A percentile compares a stretch with the other conserved stretches of the same genome.
Evolutionary conservation across 805 yeast genomes (phyloP).

Genomic region (Wickerhamiella allomyrinae): DNA sequence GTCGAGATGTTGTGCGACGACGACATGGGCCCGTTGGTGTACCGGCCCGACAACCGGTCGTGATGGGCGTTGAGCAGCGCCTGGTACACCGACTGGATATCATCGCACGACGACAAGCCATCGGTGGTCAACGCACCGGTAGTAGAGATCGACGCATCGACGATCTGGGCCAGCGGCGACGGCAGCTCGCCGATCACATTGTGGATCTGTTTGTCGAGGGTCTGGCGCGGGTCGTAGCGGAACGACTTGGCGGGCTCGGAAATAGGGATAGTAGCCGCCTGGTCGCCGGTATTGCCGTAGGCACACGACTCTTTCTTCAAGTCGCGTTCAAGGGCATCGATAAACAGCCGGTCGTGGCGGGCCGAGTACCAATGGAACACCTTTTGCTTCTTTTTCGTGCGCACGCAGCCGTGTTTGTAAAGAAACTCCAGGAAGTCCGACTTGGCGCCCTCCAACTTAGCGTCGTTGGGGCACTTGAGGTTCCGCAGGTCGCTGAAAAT

Average conservation of each 20-base stretch:
- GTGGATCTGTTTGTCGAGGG: conserved; percentile 26
- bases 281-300: conserved; percentile 26
- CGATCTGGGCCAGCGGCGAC: conserved; percentile 20
- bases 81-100: background rate
- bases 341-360: conserved; percentile 80
- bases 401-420: conserved; percentile 70
- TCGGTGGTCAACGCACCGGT: background rate
- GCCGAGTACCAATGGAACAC: conserved; percentile 95
- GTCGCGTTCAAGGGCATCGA: conserved; percentile 89
- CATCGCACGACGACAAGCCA: background rate
- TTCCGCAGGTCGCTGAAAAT: conserved; percentile 81
- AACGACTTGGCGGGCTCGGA: conserved; percentile 73
- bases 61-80: background rate
- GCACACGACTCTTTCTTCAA: conserved; percentile 49
- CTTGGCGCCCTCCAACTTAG: conserved; percentile 74
- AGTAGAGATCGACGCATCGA: conserved; percentile 17
- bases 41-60: background rate
- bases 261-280: conserved; percentile 57
- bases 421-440: conserved; percentile 73
- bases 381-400: conserved; percentile 94
- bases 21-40: background rate
- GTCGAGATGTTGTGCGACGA: background rate
- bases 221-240: conserved; percentile 35
- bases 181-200: conserved; percentile 18
- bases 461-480: conserved; percentile 67